Evolutionary conservation across 2,329 filamentous ascomycete species (phyloP).

Genomic region (Aspergillus sp.): DNA sequence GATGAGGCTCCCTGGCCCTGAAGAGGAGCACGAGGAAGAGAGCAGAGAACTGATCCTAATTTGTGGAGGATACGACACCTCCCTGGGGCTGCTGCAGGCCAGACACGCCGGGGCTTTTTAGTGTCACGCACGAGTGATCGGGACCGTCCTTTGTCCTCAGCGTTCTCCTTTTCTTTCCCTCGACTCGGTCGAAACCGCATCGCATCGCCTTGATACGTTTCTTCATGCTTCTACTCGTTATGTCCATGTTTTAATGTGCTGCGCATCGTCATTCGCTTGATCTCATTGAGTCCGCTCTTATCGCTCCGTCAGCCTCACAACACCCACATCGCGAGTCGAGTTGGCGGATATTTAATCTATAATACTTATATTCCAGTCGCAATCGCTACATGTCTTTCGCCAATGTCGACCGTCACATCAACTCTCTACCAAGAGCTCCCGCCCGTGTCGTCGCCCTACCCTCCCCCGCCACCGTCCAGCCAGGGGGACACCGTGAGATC

Average conservation of each 20-base stretch:
- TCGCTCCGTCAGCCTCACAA: not conserved
- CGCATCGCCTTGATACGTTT: not conserved
- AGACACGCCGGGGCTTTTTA: not conserved
- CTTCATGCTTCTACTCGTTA: not conserved
- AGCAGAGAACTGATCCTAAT: not conserved
- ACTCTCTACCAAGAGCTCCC: slow-evolving; percentile 15
- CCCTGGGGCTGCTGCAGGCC: not conserved
- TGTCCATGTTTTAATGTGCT: not conserved
- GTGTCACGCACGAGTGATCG: not conserved
- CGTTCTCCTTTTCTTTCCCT: not conserved
- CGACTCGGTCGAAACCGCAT: not conserved
- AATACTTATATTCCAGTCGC: no score
- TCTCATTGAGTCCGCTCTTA: not conserved
- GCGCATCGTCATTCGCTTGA: not conserved
- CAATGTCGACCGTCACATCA: not conserved
- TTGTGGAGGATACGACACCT: not conserved
- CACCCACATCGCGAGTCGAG: not conserved
- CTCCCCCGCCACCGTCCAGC: not conserved
- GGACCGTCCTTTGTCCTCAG: not conserved
- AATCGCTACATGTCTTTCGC: not conserved
- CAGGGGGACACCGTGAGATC: slow-evolving; percentile 5
- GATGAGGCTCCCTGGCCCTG: not conserved
- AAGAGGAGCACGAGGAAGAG: not conserved
- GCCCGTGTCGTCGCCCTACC: not conserved
- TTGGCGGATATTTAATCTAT: not conserved